Percentiles rank a stretch among this genome's conserved stretches.
phyloP scores from a whole-genome alignment of 2,329 filamentous ascomycete genomes.

The Ceratocystis colombiana region DNA sequence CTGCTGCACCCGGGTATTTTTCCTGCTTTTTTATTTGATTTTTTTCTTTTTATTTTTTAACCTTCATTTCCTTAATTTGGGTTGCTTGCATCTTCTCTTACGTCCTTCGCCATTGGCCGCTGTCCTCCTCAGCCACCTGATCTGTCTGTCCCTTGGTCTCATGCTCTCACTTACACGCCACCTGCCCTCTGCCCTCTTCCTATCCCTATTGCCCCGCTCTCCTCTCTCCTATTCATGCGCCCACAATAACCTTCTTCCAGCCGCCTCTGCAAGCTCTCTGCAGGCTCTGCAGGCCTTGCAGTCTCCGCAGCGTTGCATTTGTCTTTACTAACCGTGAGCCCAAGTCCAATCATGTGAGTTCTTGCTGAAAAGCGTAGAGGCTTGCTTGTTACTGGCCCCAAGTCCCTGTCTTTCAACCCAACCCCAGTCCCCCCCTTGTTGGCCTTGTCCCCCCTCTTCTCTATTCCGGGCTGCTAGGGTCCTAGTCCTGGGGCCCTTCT shows the following conservation, averaged over 20 bases:
- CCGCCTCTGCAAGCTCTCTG: neutral
- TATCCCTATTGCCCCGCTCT: neutral
- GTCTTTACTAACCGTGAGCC: neutral
- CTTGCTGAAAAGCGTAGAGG: neutral
- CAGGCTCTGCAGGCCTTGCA: neutral
- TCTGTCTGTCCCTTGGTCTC: neutral
- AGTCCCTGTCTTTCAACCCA: neutral
- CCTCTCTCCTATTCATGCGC: neutral
- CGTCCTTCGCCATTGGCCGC: neutral
- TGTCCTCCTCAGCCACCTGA: neutral
- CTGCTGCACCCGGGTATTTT: too few relatives aligned
- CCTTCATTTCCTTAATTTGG: too few relatives aligned
- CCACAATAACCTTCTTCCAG: neutral
- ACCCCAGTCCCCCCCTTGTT: neutral
- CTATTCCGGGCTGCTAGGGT: neutral
- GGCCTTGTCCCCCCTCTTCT: neutral
- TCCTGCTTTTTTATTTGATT: too few relatives aligned
- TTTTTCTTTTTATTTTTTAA: too few relatives aligned
- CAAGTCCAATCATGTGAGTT: conserved; percentile 3
- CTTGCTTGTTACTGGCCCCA: neutral
- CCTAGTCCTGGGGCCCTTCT: conserved; percentile 4
- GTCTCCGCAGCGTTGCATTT: neutral
- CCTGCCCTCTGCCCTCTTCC: neutral
- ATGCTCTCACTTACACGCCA: neutral
- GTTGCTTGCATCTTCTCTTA: too few relatives aligned